phyloP scores from a whole-genome alignment of 1,139 yeast genomes.

The Trichomonascaceae sp. region DNA sequence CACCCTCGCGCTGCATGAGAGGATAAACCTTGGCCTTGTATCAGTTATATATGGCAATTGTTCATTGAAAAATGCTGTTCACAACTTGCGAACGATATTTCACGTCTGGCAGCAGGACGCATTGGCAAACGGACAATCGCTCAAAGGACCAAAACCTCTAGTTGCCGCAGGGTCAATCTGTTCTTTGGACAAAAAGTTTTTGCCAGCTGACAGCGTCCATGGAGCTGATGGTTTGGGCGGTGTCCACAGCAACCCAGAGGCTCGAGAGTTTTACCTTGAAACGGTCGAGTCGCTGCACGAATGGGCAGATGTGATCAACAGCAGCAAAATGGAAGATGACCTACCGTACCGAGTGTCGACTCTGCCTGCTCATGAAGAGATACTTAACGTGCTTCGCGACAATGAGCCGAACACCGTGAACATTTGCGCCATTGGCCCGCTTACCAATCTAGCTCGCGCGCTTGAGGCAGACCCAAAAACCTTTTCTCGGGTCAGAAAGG shows the following conservation, averaged over 20 bases:
- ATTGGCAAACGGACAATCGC: slow-evolving; percentile 5
- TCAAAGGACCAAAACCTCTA: slow-evolving; percentile 20
- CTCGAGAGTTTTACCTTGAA: slow-evolving; percentile 16
- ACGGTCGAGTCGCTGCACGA: slow-evolving; percentile 1
- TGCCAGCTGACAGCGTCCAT: slow-evolving; percentile 30
- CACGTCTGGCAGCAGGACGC: slow-evolving; percentile 10
- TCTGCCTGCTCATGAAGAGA: slow-evolving; percentile 23
- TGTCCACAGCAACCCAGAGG: slow-evolving; percentile 24
- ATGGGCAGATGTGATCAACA: too few species aligned
- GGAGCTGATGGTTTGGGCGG: slow-evolving; percentile 32
- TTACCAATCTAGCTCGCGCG: slow-evolving; percentile 30
- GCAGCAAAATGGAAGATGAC: slow-evolving; percentile 4
- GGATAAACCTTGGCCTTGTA: not conserved
- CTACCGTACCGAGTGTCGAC: slow-evolving; percentile 22
- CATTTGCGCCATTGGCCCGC: slow-evolving; percentile 30
- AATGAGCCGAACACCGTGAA: slow-evolving; percentile 28
- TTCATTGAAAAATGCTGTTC: not conserved
- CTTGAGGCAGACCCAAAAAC: slow-evolving; percentile 26
- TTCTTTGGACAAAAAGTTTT: slow-evolving; percentile 21
- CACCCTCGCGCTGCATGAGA: slow-evolving; percentile 21
- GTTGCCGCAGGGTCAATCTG: slow-evolving; percentile 25
- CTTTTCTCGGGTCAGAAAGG: slow-evolving; percentile 25
- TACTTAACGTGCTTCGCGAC: slow-evolving; percentile 22
- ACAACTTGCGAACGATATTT: slow-evolving; percentile 2
- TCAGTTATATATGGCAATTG: not conserved